Base-by-base conservation (phyloP, 1,139 yeast genomes). In the Entelexis paramagnoliae region DNA sequence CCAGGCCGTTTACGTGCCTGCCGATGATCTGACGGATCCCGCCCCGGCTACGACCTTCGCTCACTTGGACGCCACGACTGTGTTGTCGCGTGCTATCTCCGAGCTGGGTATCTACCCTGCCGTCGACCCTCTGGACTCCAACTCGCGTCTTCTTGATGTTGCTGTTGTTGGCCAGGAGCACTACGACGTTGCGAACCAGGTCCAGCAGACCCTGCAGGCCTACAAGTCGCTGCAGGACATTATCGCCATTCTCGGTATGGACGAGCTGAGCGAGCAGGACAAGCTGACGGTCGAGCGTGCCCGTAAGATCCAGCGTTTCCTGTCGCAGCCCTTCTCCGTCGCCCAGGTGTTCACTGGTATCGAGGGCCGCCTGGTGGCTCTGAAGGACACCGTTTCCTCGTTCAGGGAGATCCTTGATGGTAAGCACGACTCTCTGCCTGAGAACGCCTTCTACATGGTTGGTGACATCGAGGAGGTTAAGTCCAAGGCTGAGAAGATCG, bases 71-170 rank as follows among this genome's bases (percentile, higher is more conserved):
- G 98, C 98, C 70, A 91, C 97, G 73, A 91, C 98, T 70, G 98
- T 91, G 75, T 85, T 91, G 81, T 88, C 97, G 68, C 89, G 98
- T 82, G 89, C 96, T 80, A 91, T 91, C 73, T 89, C 98, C 61
- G 98, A 91, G 80, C 81, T 91, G 76, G 98, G 98, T 88, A 91
- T 91, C 74, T 91, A 91, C 88, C 98, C 98, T 72, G 98, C 98
- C 71, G 98, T 91, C 80, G 98, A 91, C 78, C 98, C 98, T 71
- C 86, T 91, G 75, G 98, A 91, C 77, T 91, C 98, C 71, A 91
- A 85, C 77, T 91, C 98, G 60, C 89, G 98, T 83, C 85, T 91
- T 74, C 83, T 91, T 73, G 98, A 91, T 73, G 95, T 82, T 68
- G 72, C 96, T 62, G 94, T 91, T 68, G 96, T 91, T 67, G 98